Base-by-base conservation (phyloP, 2,329 filamentous ascomycete species). In the Daldinia eschscholtzii region DNA sequence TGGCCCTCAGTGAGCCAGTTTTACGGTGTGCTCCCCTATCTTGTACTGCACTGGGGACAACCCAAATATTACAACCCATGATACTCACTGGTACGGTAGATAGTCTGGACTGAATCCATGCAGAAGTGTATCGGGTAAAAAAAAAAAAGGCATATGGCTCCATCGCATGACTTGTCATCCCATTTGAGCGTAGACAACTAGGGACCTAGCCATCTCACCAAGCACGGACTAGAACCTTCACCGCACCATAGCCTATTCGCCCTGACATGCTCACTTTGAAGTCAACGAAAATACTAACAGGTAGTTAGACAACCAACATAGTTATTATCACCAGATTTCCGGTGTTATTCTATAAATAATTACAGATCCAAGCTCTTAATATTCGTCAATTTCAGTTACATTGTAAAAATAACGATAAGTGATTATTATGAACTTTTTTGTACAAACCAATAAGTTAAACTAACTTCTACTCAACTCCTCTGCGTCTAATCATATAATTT, bases 141-240 rank as follows among this genome's bases (percentile, higher is more conserved):
- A 52, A 6, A 33, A 2, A 23, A 18, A 30, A 52, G 33, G 30
- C 26, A 52, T 30, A 26, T 15, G 46, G 46, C 46, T 52, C 46
- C 46, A 52, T 52, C 46, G 46, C 15, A n/a, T 33, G 46, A 52
- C 46, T 26, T 52, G 28, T 52, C 23, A 23, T 50, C 46, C 26
- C 46, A 33, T 50, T 50, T n/a, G n/a, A n/a, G 23, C 13, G 23
- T 23, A 50, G 23, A 28, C 26, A 23, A 23, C 30, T 33, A 33
- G 30, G 20, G 23, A 15, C 44, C 13, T 15, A 15, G 23, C 44
- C 28, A 48, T 48, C 10, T 15, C 23, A 23, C 44, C 2, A 48
- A 48, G 44, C 23, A 48, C 26, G 26, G 26, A 30, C 15, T 13
- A 7, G 15, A 33, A 30, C 4, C 46, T 52, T 52, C 46, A 52